These are phyloP conservation scores for Cucurbita ficifolia DNA, from an alignment of 306 rosid species.

Conservation along the genomic window DNA sequence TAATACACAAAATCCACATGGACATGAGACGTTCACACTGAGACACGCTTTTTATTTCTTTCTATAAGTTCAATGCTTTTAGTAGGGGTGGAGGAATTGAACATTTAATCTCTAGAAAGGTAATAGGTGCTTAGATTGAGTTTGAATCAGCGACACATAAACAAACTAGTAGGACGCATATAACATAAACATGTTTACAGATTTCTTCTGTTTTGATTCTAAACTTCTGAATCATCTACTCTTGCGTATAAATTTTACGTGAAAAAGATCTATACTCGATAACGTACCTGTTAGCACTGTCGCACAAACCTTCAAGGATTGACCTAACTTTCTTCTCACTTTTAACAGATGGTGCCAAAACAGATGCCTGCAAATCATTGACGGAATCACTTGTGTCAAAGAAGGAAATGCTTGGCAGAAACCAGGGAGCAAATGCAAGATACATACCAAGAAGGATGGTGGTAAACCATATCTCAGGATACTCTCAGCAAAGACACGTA, in stretches of 20 bases:
- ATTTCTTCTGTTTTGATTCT: background rate
- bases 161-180: background rate
- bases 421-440: slow-evolving; percentile 8
- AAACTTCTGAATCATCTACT: background rate
- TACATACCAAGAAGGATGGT: slow-evolving; percentile 68
- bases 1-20: background rate
- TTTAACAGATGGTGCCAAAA: slow-evolving; percentile 59
- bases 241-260: background rate
- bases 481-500: slow-evolving; percentile 74
- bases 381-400: slow-evolving; percentile 9
- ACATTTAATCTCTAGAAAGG: background rate
- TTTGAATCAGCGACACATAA: background rate
- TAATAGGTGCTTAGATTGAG: background rate
- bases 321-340: slow-evolving; percentile 81
- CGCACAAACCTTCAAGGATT: slow-evolving; percentile 67
- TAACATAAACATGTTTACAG: background rate
- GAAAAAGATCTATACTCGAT: background rate
- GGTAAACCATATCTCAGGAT: slow-evolving; percentile 91
- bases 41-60: background rate
- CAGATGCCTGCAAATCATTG: slow-evolving; percentile 54
- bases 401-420: slow-evolving; percentile 8
- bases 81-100: background rate
- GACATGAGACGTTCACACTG: background rate
- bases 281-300: slow-evolving; percentile 67
- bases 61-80: background rate